These are phyloP conservation scores for Suillus fuscotomentosus DNA, from an alignment of 768 basidiomycete species.

Conservation along the genomic window DNA sequence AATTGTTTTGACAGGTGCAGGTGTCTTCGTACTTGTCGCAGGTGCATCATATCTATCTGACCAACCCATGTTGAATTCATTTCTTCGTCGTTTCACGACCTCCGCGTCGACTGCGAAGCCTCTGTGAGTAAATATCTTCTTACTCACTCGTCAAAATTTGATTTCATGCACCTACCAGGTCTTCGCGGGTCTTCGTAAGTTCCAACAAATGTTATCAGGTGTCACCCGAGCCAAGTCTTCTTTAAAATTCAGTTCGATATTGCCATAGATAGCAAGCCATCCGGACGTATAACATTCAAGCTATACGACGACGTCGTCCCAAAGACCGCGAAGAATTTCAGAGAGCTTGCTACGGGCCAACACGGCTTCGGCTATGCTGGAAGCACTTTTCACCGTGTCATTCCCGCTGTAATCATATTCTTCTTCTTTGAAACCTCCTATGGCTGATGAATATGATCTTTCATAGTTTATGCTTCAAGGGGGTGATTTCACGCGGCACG, in stretches of 20 bases:
- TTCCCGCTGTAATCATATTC: conserved; percentile 46
- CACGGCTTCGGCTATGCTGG: conserved; percentile 72
- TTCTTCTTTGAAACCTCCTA: neutral
- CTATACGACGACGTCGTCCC: conserved; percentile 85
- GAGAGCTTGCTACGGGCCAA: conserved; percentile 68
- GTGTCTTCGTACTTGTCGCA: neutral
- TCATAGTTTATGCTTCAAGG: conserved; percentile 81
- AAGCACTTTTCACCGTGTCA: conserved; percentile 71
- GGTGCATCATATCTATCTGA: conserved; percentile 5
- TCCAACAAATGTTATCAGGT: neutral
- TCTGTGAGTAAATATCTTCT: neutral
- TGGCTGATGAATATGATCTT: neutral
- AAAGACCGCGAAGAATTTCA: conserved; percentile 77
- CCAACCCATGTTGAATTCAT: neutral
- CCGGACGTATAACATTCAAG: conserved; percentile 79
- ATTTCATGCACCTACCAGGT: conserved; percentile 6
- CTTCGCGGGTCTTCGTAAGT: conserved; percentile 30
- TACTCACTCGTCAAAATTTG: neutral
- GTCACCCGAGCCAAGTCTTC: neutral
- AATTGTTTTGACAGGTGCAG: neutral
- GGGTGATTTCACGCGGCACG: conserved; percentile 76
- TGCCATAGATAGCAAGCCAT: conserved; percentile 54
- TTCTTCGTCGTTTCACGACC: conserved; percentile 4
- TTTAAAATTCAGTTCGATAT: conserved; percentile 55
- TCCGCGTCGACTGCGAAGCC: neutral